Conservation (phyloP, 306 rosid genomes). For the Mimosa bimucronata region DNA sequence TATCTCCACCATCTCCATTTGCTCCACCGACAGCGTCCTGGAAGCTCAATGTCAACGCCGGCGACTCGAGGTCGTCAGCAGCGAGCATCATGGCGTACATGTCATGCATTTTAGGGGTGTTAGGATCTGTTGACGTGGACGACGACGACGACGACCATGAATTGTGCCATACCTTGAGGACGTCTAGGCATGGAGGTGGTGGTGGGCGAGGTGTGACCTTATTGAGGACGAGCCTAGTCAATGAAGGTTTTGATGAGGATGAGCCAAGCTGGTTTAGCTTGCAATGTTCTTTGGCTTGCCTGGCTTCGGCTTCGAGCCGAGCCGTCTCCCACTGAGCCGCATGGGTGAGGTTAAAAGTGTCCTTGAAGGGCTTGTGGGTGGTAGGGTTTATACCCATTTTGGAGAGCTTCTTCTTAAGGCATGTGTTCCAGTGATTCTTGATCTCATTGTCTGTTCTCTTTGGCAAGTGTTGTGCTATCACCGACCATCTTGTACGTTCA, state of each 20-base stretch:
- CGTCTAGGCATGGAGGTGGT: neutral
- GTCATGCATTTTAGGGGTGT: neutral
- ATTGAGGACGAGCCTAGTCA: neutral
- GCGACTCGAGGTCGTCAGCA: neutral
- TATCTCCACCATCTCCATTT: neutral
- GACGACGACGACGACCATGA: too few species aligned
- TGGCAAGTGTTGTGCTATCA: neutral
- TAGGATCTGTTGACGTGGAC: neutral
- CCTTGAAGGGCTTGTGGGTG: neutral
- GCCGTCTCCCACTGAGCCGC: neutral
- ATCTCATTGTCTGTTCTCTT: neutral
- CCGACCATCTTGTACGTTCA: neutral
- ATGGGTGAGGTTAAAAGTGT: neutral
- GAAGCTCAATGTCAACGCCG: neutral
- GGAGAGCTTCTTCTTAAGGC: neutral
- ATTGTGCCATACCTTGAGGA: neutral
- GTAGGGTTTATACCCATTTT: neutral
- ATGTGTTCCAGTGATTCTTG: neutral
- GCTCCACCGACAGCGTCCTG: neutral
- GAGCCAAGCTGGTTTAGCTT: neutral
- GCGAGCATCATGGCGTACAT: neutral
- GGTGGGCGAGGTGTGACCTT: neutral
- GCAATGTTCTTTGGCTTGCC: conserved; percentile 30
- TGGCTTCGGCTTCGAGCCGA: neutral
- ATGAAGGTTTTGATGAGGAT: neutral